These are phyloP conservation scores for Colletotrichum spaethianum DNA, from an alignment of 2,329 filamentous ascomycete species.

Conservation along the genomic window DNA sequence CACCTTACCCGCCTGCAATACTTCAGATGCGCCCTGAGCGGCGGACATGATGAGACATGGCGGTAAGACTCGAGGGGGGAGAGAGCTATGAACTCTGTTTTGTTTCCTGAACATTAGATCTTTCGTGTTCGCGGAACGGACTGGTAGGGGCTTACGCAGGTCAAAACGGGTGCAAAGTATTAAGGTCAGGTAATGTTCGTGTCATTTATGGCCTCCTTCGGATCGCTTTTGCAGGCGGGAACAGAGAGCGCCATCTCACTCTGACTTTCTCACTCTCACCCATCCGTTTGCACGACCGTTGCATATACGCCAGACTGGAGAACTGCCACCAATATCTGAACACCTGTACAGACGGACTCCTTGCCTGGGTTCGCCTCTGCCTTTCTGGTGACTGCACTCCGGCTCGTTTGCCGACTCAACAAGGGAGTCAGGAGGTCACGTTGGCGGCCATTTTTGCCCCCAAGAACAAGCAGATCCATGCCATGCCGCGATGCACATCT, in stretches of 20 bases:
- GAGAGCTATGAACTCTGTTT: constrained; percentile 38
- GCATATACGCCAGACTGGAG: constrained; percentile 15
- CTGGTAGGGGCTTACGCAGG: not conserved
- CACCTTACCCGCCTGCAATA: constrained; percentile 28
- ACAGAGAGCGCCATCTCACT: not conserved
- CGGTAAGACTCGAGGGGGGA: constrained; percentile 29
- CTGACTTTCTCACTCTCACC: not conserved
- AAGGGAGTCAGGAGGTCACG: constrained; percentile 12
- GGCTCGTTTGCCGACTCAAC: constrained; percentile 14
- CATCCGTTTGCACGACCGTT: constrained; percentile 13
- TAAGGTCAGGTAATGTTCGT: constrained; percentile 1
- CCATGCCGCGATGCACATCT: constrained; percentile 19
- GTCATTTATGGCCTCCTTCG: constrained; percentile 29
- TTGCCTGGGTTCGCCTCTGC: not conserved
- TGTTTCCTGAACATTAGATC: not conserved
- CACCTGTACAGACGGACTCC: not conserved
- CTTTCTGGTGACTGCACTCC: constrained; percentile 10
- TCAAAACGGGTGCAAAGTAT: too few species aligned
- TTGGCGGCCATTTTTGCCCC: constrained; percentile 4
- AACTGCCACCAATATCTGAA: not conserved
- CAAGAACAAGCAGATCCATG: constrained; percentile 34
- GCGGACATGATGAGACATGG: constrained; percentile 37
- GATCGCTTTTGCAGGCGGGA: not conserved
- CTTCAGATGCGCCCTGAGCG: constrained; percentile 39
- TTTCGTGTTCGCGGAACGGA: not conserved